Percentiles rank a stretch among this genome's conserved stretches.
Conservation (phyloP, 192 early-diverging fungal genomes). For the Podila minutissima region DNA sequence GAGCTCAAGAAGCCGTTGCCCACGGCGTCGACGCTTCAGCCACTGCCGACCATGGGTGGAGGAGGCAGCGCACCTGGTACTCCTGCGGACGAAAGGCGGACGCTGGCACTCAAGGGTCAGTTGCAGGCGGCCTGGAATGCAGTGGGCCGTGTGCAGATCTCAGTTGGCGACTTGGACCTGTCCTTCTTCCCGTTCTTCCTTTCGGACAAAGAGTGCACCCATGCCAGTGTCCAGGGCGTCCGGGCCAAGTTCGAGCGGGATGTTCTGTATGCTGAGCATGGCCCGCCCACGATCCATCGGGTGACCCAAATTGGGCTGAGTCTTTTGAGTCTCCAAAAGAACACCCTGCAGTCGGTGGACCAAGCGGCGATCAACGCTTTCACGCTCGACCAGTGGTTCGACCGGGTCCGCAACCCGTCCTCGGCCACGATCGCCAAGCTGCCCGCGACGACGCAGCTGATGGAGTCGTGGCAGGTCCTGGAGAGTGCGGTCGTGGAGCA, state of each 20-base stretch:
- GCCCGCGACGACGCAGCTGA: conserved; percentile 32
- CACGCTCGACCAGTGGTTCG: conserved; percentile 47
- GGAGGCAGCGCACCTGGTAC: neutral
- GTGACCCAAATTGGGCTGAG: conserved; percentile 16
- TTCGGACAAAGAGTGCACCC: conserved; percentile 48
- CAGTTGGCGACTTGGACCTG: conserved; percentile 25
- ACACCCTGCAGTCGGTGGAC: conserved; percentile 25
- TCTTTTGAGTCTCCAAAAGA: conserved; percentile 33
- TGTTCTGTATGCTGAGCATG: conserved; percentile 6
- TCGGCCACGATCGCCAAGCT: conserved; percentile 41
- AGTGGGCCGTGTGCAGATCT: conserved; percentile 30
- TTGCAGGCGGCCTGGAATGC: conserved; percentile 26
- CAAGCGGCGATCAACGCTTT: conserved; percentile 9
- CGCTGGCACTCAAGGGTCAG: neutral
- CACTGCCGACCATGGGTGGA: neutral
- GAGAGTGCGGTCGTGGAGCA: conserved; percentile 35
- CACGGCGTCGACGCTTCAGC: conserved; percentile 14
- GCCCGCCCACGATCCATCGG: conserved; percentile 21
- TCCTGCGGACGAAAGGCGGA: neutral
- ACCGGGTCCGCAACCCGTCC: conserved; percentile 37
- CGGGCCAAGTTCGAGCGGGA: conserved; percentile 25
- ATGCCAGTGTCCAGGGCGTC: conserved; percentile 38
- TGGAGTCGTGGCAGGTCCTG: conserved; percentile 47
- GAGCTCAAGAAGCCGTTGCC: conserved; percentile 35
- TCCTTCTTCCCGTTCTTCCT: conserved; percentile 50